Evolutionary conservation across 768 basidiomycete genomes (phyloP).

Genomic region (Kwoniella mangroviensis): DNA sequence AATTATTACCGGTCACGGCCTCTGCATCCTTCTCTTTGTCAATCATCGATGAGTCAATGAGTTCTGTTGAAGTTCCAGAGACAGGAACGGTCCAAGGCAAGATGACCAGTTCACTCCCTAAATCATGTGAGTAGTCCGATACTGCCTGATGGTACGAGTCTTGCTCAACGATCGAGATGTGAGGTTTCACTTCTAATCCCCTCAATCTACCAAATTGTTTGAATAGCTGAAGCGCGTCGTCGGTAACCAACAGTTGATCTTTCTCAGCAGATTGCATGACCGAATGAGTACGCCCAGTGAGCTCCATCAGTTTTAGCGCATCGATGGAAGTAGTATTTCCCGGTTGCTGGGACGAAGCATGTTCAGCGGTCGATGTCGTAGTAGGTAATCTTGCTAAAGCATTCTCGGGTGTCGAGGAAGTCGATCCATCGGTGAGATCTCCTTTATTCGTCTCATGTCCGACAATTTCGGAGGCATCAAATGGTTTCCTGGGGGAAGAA

Average conservation of each 20-base stretch:
- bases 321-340: slow-evolving; percentile 61
- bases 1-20: neutral
- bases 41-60: slow-evolving; percentile 31
- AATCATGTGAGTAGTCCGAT: slow-evolving; percentile 65
- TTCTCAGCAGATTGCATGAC: slow-evolving; percentile 77
- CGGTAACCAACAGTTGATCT: slow-evolving; percentile 60
- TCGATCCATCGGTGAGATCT: slow-evolving; percentile 35
- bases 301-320: slow-evolving; percentile 84
- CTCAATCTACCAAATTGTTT: slow-evolving; percentile 53
- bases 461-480: slow-evolving; percentile 14
- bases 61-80: slow-evolving; percentile 30
- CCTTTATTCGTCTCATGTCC: slow-evolving; percentile 24
- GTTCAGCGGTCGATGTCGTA: neutral
- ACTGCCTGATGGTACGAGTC: slow-evolving; percentile 75
- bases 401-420: slow-evolving; percentile 34
- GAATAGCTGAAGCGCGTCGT: slow-evolving; percentile 65
- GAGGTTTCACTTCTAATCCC: slow-evolving; percentile 67
- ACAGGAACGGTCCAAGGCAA: slow-evolving; percentile 72
- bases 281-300: slow-evolving; percentile 84
- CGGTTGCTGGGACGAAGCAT: neutral
- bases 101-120: slow-evolving; percentile 73
- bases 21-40: slow-evolving; percentile 25
- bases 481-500: slow-evolving; percentile 9
- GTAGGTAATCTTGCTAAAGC: slow-evolving; percentile 25
- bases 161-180: slow-evolving; percentile 75